phyloP scores from a whole-genome alignment of 228 moss, liverwort and hornwort genomes.

The Sphagnum magellanicum region DNA sequence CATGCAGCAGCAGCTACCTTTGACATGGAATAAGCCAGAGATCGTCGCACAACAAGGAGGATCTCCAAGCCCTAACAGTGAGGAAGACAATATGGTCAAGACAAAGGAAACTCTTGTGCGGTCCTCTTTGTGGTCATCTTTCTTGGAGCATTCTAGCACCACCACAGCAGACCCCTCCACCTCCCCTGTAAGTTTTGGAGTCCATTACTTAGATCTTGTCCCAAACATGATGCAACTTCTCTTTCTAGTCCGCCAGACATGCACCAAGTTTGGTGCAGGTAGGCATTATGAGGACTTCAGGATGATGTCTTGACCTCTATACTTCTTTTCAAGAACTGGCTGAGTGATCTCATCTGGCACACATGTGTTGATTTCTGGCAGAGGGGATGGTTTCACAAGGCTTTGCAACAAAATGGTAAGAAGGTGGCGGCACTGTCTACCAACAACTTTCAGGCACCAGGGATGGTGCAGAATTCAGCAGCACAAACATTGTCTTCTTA shows the following conservation, averaged over 20 bases:
- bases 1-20: constrained; percentile 12
- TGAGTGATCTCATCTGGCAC: neutral
- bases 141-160: no score
- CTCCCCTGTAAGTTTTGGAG: no score
- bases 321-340: neutral
- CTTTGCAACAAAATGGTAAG: constrained; percentile 8
- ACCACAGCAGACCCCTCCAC: neutral
- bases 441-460: constrained; percentile 14
- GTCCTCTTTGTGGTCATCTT: neutral
- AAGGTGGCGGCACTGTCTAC: neutral
- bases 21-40: constrained; percentile 10
- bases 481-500: constrained; percentile 15
- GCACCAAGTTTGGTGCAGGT: no score
- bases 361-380: neutral
- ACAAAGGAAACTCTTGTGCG: constrained; percentile 3
- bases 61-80: constrained; percentile 11
- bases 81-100: neutral
- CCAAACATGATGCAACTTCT: no score
- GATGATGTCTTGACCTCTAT: no score
- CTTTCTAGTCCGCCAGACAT: no score
- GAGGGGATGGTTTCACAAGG: neutral
- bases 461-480: constrained; percentile 14
- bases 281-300: no score
- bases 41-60: constrained; percentile 15
- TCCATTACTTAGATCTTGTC: no score